Evolutionary conservation across 2,329 filamentous ascomycete genomes (phyloP), one percentile per base, ranked within the genome.

Genomic region (Xylaria sp.): DNA sequence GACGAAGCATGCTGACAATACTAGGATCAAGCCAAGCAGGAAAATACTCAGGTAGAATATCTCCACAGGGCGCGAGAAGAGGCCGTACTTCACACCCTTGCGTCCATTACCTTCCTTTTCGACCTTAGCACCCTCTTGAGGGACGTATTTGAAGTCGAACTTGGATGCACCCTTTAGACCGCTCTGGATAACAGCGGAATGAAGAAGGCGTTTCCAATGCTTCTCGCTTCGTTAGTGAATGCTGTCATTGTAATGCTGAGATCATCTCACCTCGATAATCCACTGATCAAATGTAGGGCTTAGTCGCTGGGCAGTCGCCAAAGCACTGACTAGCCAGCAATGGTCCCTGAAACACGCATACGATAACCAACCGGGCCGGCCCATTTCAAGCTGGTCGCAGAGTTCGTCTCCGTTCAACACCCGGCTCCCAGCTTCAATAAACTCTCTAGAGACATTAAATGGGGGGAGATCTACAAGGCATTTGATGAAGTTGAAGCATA

Each of bases 401-500:
- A 82, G 67, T 55, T 78, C 73, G 62, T 82, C 73, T 0, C 81
- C 81, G 52, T 82, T 83, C 18, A 83, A 72, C 51, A 78, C 76
- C 2, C 81, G 73, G n/a, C 79, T 81, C 0, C 78, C 80, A 0
- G 80, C 80, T 55, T 79, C 79, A 25, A 81, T 77, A 62, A 81
- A 82, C 0, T 68, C 72, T 18, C 68, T 75, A 0, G 81, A 81
- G 28, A 81, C 71, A 46, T 81, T 77, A 28, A 81, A 74, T 0
- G 81, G 81, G 0, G 80, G 77, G 2, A 81, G 56, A 52, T 81
- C 80, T 46, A 74, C 76, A n/a, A 83, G 71, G 51, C 76, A 78
- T 51, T 82, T 73, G 23, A 83, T 74, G 51, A 83, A 80, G 69
- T 83, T 83, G 65, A 81, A 76, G 0, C 76, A 79, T 23, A 82